Conservation (phyloP, 176 grass and related monocot species). For the Carex cristatella region DNA sequence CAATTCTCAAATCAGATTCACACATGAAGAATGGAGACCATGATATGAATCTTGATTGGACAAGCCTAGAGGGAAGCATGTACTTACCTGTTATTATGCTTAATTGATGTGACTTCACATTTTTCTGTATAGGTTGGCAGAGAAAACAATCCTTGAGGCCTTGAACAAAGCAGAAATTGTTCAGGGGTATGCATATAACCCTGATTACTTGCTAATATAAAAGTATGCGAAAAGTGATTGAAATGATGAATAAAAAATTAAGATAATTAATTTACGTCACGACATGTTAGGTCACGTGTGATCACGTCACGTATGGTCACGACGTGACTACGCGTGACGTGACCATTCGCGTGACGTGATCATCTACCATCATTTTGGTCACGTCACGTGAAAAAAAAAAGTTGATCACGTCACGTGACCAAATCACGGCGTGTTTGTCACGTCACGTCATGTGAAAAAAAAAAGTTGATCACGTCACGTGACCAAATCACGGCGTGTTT, state of each 20-base stretch:
- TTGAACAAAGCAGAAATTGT: conserved; percentile 61
- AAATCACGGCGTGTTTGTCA: too few relatives aligned
- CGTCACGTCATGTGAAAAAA: too few relatives aligned
- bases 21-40: not conserved
- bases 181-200: conserved; percentile 42
- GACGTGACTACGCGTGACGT: too few relatives aligned
- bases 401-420: too few relatives aligned
- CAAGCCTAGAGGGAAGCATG: not conserved
- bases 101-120: not conserved
- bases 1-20: not conserved
- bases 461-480: too few relatives aligned
- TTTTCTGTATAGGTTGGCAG: conserved; percentile 54
- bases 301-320: too few relatives aligned
- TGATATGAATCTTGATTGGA: not conserved
- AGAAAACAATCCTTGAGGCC: conserved; percentile 69
- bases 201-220: conserved; percentile 25
- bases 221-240: not conserved
- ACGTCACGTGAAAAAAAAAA: too few relatives aligned
- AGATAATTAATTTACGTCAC: too few relatives aligned
- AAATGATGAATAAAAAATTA: conserved; percentile 2
- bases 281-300: too few relatives aligned
- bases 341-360: too few relatives aligned
- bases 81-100: conserved; percentile 8
- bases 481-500: too few relatives aligned
- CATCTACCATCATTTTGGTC: too few relatives aligned